Base-by-base conservation (phyloP, 352 stramenopile species). In the Phytophthora cajani region DNA sequence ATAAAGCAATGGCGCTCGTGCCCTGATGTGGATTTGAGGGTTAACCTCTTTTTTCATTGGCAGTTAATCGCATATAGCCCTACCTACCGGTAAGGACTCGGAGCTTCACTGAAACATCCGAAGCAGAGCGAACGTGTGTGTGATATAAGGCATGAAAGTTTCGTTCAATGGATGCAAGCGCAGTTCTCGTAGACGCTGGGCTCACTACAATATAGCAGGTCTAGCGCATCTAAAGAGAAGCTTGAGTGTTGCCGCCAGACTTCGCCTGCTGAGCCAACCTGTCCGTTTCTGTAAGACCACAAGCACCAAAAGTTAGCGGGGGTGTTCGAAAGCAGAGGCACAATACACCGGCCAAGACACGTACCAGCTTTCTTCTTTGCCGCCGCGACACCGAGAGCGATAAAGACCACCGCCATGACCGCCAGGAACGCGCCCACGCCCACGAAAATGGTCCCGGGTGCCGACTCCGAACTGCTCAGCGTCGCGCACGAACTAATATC, bases 401-500 rank as follows among this genome's bases (percentile, higher is more conserved):
- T 75, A 63, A 94, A 96, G 10, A 94, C 84, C 19, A 92, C 77
- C 9, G 86, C 58, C 81, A 94, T 94, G n/a, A 92, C 67, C 8
- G 62, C 84, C 60, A 96, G 50, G 69, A 94, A 96, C 3, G 59
- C 71, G 40, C 87, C 88, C 4, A 93, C 79, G n/a, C 68, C 83
- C 6, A 77, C 76, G 51, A 96, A 96, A 64, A 96, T 91, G 30
- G 83, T 63, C 67, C 89, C 87, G 0, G 88, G 88, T 3, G 88
- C 88, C 25, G 71, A 67, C 32, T 79, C 67, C 47, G 77, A 90
- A 68, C 81, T 93, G 19, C 72, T 74, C 17, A 96, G 73, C 44
- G 81, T 84, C 57, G 77, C 87, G 64, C 87, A 96, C 9, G 78
- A 80, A 19, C 66, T 79, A 51, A 86, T 88, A 67, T 94, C 87